These are phyloP conservation scores for Citrus unshiu DNA, from an alignment of 345 rosid species.

Conservation along the genomic window DNA sequence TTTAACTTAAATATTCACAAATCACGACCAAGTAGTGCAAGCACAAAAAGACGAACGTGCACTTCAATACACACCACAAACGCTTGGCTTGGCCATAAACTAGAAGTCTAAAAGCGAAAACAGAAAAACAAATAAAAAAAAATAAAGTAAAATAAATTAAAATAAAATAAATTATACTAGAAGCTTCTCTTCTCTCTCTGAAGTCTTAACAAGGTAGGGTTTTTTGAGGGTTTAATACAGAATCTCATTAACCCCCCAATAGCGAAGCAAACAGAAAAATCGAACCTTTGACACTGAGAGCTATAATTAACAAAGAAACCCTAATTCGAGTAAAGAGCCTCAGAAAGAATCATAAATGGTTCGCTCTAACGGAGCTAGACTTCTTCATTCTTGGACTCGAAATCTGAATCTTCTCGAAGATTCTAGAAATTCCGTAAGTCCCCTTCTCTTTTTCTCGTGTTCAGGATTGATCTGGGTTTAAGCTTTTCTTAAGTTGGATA, in stretches of 20 bases:
- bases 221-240: conserved; percentile 33
- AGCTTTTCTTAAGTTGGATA: neutral
- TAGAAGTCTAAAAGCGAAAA: no score
- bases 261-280: neutral
- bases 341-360: conserved; percentile 37
- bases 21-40: neutral
- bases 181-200: neutral
- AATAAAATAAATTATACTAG: neutral
- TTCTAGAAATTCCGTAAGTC: conserved; percentile 31
- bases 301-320: neutral
- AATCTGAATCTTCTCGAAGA: conserved; percentile 27
- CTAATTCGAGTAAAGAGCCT: neutral
- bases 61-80: neutral
- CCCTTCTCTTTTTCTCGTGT: neutral
- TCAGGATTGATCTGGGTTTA: neutral
- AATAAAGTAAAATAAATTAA: no score
- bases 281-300: neutral
- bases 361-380: conserved; percentile 57
- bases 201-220: conserved; percentile 17
- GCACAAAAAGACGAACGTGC: no score
- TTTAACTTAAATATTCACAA: no score
- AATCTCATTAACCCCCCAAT: neutral
- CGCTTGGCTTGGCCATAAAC: neutral
- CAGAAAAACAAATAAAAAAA: neutral
- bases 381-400: conserved; percentile 47